Conservation (phyloP, 176 grass and related monocot genomes). For the Eleusine coracana region DNA sequence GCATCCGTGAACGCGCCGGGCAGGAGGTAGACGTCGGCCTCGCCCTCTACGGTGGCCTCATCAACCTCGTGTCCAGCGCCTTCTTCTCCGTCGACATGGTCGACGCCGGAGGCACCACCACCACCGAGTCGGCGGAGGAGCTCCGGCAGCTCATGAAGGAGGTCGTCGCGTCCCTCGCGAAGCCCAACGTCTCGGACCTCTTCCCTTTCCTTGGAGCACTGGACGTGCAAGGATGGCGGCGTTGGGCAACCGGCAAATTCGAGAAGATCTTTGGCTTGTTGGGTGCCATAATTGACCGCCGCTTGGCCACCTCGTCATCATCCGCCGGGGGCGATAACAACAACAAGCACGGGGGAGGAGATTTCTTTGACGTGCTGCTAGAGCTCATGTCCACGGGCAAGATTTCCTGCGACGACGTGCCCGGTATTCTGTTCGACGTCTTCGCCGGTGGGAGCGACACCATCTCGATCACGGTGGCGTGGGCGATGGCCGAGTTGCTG, state of each 20-base stretch:
- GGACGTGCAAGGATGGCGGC: background rate
- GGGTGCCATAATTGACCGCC: background rate
- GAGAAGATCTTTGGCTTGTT: background rate
- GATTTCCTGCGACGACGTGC: background rate
- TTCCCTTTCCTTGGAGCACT: background rate
- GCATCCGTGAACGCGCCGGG: too few species aligned
- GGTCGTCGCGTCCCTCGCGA: background rate
- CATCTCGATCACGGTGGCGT: background rate
- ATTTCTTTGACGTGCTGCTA: background rate
- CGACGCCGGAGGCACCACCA: too few species aligned
- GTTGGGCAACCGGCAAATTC: background rate
- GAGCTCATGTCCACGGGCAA: background rate
- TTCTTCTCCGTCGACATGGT: background rate
- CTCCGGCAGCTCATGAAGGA: background rate
- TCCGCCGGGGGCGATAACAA: too few species aligned
- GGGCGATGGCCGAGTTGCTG: background rate
- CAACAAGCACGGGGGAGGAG: too few species aligned
- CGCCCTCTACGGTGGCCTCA: background rate
- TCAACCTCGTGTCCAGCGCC: background rate
- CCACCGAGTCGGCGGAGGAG: background rate
- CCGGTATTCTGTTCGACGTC: background rate
- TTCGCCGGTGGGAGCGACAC: background rate
- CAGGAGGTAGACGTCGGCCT: too few species aligned
- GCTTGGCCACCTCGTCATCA: background rate
- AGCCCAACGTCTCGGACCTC: background rate